These are phyloP conservation scores for Spathaspora sp. DNA, from an alignment of 805 yeast genomes.

Conservation along the genomic window DNA sequence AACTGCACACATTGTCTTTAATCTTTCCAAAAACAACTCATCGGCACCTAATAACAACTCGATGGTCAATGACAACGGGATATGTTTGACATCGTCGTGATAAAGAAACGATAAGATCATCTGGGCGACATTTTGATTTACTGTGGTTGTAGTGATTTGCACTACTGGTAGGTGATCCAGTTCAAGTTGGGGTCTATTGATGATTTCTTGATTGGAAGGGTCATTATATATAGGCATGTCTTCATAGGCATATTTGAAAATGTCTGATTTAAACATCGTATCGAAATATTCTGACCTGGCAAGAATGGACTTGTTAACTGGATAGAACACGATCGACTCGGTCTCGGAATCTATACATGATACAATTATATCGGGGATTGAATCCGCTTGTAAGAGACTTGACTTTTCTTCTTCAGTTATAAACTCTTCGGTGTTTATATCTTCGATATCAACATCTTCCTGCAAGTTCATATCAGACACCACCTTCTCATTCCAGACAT, in stretches of 20 bases:
- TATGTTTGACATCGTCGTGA: slow-evolving; percentile 48
- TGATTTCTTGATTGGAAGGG: neutral
- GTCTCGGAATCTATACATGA: slow-evolving; percentile 26
- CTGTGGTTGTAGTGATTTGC: slow-evolving; percentile 19
- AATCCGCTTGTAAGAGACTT: slow-evolving; percentile 16
- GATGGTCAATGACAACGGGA: slow-evolving; percentile 48
- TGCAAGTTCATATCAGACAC: slow-evolving; percentile 10
- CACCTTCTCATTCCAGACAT: slow-evolving; percentile 18
- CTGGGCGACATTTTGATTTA: slow-evolving; percentile 37
- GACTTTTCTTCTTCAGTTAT: slow-evolving; percentile 18
- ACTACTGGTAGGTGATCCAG: slow-evolving; percentile 24
- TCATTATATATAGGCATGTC: slow-evolving; percentile 13
- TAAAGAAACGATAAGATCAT: slow-evolving; percentile 54
- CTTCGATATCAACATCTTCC: slow-evolving; percentile 29
- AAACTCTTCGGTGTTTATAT: slow-evolving; percentile 16
- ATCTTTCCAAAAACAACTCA: slow-evolving; percentile 53
- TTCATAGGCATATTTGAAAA: slow-evolving; percentile 15
- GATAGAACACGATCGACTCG: slow-evolving; percentile 42
- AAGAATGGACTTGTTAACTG: slow-evolving; percentile 61
- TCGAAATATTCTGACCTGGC: slow-evolving; percentile 61
- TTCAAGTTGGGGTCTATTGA: slow-evolving; percentile 14
- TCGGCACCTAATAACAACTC: slow-evolving; percentile 62
- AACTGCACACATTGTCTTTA: slow-evolving; percentile 62
- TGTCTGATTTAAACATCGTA: slow-evolving; percentile 54
- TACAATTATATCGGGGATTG: slow-evolving; percentile 48